phyloP scores from a whole-genome alignment of 257 asterid genomes.

The Nicotiana attenuata region DNA sequence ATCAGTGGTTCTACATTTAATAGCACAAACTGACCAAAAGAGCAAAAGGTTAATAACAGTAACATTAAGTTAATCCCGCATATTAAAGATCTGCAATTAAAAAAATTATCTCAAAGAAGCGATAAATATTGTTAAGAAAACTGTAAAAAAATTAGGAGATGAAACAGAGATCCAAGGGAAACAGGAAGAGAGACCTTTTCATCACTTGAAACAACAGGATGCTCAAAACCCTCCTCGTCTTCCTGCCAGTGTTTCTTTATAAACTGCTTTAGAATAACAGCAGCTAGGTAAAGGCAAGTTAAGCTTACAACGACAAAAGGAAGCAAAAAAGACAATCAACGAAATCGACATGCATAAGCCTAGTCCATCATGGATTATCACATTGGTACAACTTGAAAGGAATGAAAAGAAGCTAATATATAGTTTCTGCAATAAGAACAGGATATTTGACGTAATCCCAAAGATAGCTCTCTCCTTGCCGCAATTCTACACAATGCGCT shows the following conservation, averaged over 20 bases:
- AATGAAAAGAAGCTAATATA: not conserved
- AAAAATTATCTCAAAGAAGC: not conserved
- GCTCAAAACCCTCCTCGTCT: slow-evolving; percentile 82
- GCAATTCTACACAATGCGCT: slow-evolving; percentile 73
- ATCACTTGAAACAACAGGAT: slow-evolving; percentile 64
- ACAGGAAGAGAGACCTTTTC: slow-evolving; percentile 58
- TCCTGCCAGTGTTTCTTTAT: slow-evolving; percentile 84
- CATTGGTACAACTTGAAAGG: not conserved
- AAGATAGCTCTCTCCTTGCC: slow-evolving; percentile 55
- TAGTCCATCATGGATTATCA: not conserved
- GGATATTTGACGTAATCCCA: slow-evolving; percentile 97
- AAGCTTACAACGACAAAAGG: slow-evolving; percentile 32
- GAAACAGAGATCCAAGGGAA: not conserved
- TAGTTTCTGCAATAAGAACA: slow-evolving; percentile 18
- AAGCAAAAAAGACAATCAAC: not conserved
- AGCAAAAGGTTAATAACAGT: not conserved
- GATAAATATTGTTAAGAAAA: not conserved
- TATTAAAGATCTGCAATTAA: not conserved
- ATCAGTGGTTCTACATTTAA: not conserved
- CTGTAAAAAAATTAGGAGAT: not conserved
- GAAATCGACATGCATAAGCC: not conserved
- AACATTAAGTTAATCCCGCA: not conserved
- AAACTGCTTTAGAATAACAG: slow-evolving; percentile 85
- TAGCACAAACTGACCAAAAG: not conserved
- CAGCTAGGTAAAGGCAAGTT: slow-evolving; percentile 77